phyloP scores from a whole-genome alignment of 768 basidiomycete species.

The Boletus insuetus region DNA sequence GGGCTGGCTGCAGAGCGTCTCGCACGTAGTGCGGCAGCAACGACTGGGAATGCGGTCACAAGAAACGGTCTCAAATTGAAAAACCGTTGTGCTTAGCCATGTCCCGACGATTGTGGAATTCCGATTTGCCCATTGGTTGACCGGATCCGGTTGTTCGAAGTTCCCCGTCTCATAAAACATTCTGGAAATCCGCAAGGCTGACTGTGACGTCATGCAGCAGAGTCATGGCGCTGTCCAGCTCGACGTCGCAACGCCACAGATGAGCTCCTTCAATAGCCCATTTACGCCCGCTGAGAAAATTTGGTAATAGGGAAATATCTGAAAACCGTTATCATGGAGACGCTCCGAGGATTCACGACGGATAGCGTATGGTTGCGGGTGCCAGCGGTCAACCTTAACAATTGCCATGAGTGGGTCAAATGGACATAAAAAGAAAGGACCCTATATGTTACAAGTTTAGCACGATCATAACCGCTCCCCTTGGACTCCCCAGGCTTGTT shows the following conservation, averaged over 20 bases:
- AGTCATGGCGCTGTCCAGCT: background rate
- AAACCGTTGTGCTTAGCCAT: background rate
- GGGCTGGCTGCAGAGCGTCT: background rate
- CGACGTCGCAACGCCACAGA: constrained; percentile 2
- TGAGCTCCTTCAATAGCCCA: background rate
- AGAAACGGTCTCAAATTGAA: background rate
- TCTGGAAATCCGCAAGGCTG: background rate
- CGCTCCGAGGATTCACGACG: too few relatives aligned
- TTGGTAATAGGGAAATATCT: constrained; percentile 6
- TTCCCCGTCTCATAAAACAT: background rate
- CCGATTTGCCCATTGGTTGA: background rate
- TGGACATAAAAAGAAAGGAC: constrained; percentile 16
- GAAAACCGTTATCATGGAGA: background rate
- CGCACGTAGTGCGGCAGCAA: background rate
- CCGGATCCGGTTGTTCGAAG: background rate
- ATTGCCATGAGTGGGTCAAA: background rate
- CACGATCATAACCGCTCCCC: background rate
- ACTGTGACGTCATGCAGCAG: constrained; percentile 2
- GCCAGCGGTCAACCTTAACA: background rate
- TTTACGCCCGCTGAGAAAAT: background rate
- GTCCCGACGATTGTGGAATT: too few relatives aligned
- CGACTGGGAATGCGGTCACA: too few relatives aligned
- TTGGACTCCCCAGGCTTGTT: constrained; percentile 9
- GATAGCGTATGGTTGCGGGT: background rate
- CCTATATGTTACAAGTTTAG: constrained; percentile 22